phyloP scores from a whole-genome alignment of 2,329 filamentous ascomycete species.

The Colletotrichum trifolii region DNA sequence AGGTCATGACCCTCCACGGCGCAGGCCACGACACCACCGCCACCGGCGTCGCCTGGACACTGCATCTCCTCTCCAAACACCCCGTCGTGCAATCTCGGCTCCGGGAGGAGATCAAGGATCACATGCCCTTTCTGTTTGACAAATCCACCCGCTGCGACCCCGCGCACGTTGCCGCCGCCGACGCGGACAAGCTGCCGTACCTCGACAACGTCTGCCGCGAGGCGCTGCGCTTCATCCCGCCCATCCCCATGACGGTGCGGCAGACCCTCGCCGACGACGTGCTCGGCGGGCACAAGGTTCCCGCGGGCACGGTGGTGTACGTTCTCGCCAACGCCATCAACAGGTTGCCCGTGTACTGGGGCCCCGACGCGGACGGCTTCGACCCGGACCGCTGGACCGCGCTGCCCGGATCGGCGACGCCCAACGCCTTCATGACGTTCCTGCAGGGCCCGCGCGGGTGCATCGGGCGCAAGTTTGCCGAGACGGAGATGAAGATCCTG shows the following conservation, averaged over 20 bases:
- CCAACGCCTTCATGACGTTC: conserved; percentile 49
- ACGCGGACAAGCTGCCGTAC: conserved; percentile 54
- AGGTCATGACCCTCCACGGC: conserved; percentile 54
- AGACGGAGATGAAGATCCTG: conserved; percentile 48
- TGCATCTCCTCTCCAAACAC: conserved; percentile 53
- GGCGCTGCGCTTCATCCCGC: conserved; percentile 56
- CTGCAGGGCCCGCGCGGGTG: conserved; percentile 45
- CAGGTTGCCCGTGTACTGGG: conserved; percentile 52
- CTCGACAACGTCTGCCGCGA: conserved; percentile 59
- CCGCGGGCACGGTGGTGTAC: conserved; percentile 55
- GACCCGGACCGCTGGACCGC: conserved; percentile 56
- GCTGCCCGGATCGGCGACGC: conserved; percentile 48
- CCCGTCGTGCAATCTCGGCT: conserved; percentile 51
- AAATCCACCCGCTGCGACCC: conserved; percentile 44
- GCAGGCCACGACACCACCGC: conserved; percentile 58
- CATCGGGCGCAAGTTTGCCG: conserved; percentile 45
- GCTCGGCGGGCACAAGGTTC: conserved; percentile 53
- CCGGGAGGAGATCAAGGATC: conserved; percentile 51
- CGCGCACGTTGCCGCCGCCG: conserved; percentile 44
- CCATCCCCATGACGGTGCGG: conserved; percentile 57
- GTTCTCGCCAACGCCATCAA: conserved; percentile 55
- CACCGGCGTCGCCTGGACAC: conserved; percentile 54
- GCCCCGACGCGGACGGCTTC: conserved; percentile 51
- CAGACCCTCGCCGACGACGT: conserved; percentile 51
- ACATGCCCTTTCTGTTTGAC: conserved; percentile 52